These are phyloP conservation scores for Pharus latifolius DNA, from an alignment of 176 grass and related monocot species.

Conservation along the genomic window DNA sequence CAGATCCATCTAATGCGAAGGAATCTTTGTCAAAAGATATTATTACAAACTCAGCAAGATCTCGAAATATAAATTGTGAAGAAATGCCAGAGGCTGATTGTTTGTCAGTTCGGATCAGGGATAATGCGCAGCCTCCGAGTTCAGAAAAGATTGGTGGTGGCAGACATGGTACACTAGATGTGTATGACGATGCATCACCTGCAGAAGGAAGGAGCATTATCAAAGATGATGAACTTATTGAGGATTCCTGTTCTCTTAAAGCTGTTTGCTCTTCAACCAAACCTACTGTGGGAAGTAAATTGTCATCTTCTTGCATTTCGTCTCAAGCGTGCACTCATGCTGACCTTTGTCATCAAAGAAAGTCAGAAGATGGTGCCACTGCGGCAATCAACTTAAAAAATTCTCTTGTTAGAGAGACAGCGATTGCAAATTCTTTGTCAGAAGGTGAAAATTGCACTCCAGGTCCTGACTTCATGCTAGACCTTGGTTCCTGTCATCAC, in stretches of 20 bases:
- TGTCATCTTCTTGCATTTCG: conserved; percentile 6
- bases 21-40: conserved; percentile 2
- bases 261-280: neutral
- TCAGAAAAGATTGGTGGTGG: conserved; percentile 5
- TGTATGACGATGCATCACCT: neutral
- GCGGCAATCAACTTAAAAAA: conserved; percentile 4
- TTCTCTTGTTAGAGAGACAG: neutral
- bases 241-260: neutral
- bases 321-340: neutral
- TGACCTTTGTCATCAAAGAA: conserved; percentile 6
- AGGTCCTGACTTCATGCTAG: neutral
- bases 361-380: conserved; percentile 14
- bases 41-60: neutral
- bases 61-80: conserved; percentile 12
- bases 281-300: neutral
- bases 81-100: neutral
- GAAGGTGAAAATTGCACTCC: conserved; percentile 8
- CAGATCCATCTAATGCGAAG: neutral
- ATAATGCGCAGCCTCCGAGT: neutral
- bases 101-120: neutral
- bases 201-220: neutral
- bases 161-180: conserved; percentile 9
- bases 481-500: neutral
- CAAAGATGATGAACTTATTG: neutral
- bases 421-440: neutral